phyloP scores from a whole-genome alignment of 2,329 filamentous ascomycete species.

The Xylariales sp. region DNA sequence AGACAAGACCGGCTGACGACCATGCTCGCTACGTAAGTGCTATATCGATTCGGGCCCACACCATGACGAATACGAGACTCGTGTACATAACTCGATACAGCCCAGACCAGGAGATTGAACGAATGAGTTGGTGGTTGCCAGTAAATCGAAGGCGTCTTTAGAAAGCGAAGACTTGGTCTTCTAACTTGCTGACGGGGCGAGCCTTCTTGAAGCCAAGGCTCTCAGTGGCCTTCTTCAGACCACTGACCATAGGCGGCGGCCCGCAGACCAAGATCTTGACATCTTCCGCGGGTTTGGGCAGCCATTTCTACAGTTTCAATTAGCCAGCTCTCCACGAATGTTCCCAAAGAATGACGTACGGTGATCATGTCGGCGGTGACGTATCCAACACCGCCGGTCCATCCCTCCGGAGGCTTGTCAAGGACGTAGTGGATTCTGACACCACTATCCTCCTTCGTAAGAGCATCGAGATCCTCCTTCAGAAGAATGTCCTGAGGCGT shows the following conservation, averaged over 20 bases:
- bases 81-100: too few species aligned
- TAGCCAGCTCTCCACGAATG: background rate
- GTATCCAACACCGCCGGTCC: conserved; percentile 90
- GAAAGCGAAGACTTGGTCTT: conserved; percentile 97
- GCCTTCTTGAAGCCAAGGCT: conserved; percentile 88
- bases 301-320: conserved; percentile 58
- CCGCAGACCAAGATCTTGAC: conserved; percentile 94
- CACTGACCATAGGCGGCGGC: conserved; percentile 92
- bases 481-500: conserved; percentile 88
- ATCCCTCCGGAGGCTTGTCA: conserved; percentile 89
- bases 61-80: too few species aligned
- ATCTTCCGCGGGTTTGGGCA: conserved; percentile 78
- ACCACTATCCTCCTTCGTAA: conserved; percentile 70
- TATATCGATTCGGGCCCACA: too few species aligned
- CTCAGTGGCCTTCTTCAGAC: conserved; percentile 94
- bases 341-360: conserved; percentile 42
- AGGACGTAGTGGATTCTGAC: conserved; percentile 93
- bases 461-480: conserved; percentile 80
- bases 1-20: too few species aligned
- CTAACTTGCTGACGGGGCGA: conserved; percentile 90
- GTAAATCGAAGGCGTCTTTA: too few species aligned
- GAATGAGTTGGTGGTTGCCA: too few species aligned
- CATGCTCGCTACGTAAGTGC: too few species aligned
- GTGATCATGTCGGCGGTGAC: conserved; percentile 95
- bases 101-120: too few species aligned